These are phyloP conservation scores for Verticillium alfalfae DNA, from an alignment of 2,329 filamentous ascomycete genomes.

Conservation along the genomic window DNA sequence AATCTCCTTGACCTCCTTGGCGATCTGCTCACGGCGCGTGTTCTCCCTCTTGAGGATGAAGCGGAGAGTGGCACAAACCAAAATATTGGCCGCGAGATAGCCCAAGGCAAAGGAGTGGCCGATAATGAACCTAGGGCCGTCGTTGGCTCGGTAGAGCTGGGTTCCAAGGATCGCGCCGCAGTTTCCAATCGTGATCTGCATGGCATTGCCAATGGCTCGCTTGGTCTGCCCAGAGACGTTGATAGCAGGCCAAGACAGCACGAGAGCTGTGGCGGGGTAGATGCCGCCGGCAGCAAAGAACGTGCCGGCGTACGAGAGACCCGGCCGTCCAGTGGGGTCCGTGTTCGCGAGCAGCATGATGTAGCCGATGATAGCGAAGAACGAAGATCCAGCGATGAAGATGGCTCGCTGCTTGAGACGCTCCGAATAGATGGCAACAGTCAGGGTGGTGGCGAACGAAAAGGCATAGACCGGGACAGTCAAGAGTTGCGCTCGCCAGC, in stretches of 20 bases:
- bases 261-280: slow-evolving; percentile 58
- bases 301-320: slow-evolving; percentile 54
- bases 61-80: slow-evolving; percentile 48
- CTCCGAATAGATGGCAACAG: slow-evolving; percentile 56
- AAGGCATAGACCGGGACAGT: slow-evolving; percentile 61
- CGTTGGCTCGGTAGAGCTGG: slow-evolving; percentile 58
- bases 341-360: slow-evolving; percentile 51
- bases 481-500: slow-evolving; percentile 49
- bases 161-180: slow-evolving; percentile 64
- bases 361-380: slow-evolving; percentile 57
- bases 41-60: slow-evolving; percentile 54
- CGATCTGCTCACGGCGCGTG: slow-evolving; percentile 35
- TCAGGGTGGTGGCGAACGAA: slow-evolving; percentile 53
- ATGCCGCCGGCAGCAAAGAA: slow-evolving; percentile 63
- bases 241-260: slow-evolving; percentile 65
- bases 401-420: slow-evolving; percentile 49
- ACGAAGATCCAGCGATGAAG: slow-evolving; percentile 55
- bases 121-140: slow-evolving; percentile 57
- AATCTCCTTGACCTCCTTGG: slow-evolving; percentile 39
- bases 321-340: slow-evolving; percentile 39
- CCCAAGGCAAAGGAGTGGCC: slow-evolving; percentile 63
- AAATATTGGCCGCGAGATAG: slow-evolving; percentile 55
- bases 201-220: slow-evolving; percentile 60
- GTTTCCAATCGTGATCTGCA: slow-evolving; percentile 70
- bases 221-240: slow-evolving; percentile 69